Conservation (phyloP, 768 basidiomycete species). For the Multifurca ochricompacta region DNA sequence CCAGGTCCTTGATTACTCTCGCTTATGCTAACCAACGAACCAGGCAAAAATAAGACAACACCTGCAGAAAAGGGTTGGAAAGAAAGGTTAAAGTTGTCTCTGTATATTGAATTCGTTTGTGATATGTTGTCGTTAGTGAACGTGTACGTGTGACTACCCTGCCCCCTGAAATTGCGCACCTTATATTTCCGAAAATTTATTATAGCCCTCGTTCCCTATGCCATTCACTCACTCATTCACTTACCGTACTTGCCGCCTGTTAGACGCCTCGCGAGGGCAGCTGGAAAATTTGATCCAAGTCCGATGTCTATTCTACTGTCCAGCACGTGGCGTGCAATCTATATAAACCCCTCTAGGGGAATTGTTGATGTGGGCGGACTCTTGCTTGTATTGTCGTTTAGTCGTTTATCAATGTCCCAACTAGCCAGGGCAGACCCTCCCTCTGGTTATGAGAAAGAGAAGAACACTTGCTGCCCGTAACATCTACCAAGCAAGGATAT, state of each 20-base stretch:
- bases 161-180: background rate
- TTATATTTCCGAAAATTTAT: constrained; percentile 3
- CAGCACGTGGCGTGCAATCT: too few species aligned
- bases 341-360: too few species aligned
- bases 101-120: background rate
- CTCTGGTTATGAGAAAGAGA: too few species aligned
- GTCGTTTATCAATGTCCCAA: too few species aligned
- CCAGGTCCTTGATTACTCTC: background rate
- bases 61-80: constrained; percentile 20
- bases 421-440: too few species aligned
- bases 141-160: background rate
- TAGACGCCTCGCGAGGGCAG: background rate
- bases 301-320: too few species aligned
- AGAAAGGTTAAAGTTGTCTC: background rate
- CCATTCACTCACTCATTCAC: background rate
- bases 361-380: too few species aligned
- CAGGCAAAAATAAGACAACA: constrained; percentile 29
- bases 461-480: too few species aligned
- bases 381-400: too few species aligned
- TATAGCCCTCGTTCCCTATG: background rate
- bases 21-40: background rate
- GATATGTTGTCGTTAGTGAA: constrained; percentile 7
- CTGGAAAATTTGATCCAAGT: too few species aligned
- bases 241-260: background rate
- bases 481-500: too few species aligned